These are phyloP conservation scores for Verticillium albo-atrum DNA, from an alignment of 2,329 filamentous ascomycete genomes.

Conservation along the genomic window DNA sequence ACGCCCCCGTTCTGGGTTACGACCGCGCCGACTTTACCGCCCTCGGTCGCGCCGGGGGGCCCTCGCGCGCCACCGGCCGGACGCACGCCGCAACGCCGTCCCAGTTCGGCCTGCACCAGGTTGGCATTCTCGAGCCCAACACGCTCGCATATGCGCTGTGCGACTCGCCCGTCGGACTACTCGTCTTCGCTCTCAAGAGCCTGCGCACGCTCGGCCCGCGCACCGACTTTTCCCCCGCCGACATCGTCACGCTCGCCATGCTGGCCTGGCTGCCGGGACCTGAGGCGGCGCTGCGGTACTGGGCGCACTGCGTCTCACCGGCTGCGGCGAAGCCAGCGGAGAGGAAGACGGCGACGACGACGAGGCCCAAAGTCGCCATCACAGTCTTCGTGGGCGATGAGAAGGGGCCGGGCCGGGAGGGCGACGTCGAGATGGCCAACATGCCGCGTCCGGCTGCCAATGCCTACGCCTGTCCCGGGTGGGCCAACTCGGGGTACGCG, in stretches of 20 bases:
- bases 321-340: constrained; percentile 15
- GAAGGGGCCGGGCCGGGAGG: background rate
- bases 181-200: constrained; percentile 48
- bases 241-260: constrained; percentile 57
- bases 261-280: constrained; percentile 64
- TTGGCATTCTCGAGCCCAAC: constrained; percentile 40
- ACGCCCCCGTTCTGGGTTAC: constrained; percentile 52
- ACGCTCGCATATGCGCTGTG: constrained; percentile 56
- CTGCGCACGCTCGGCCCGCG: constrained; percentile 35
- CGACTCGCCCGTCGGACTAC: constrained; percentile 55
- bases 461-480: constrained; percentile 41
- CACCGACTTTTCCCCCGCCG: constrained; percentile 38
- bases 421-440: constrained; percentile 12
- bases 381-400: constrained; percentile 42
- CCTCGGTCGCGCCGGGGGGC: constrained; percentile 20
- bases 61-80: background rate
- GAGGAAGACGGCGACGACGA: constrained; percentile 14
- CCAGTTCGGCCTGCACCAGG: constrained; percentile 22
- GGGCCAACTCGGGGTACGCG: constrained; percentile 39
- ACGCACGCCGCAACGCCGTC: constrained; percentile 3
- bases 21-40: constrained; percentile 44
- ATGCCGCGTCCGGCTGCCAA: constrained; percentile 17
- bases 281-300: constrained; percentile 55
- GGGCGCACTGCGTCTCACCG: constrained; percentile 39
- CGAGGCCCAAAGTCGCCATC: constrained; percentile 36